Evolutionary conservation across 208 protist species (phyloP), one percentile per base, ranked within the genome.

Genomic region (Sergeia podlipaevii): DNA sequence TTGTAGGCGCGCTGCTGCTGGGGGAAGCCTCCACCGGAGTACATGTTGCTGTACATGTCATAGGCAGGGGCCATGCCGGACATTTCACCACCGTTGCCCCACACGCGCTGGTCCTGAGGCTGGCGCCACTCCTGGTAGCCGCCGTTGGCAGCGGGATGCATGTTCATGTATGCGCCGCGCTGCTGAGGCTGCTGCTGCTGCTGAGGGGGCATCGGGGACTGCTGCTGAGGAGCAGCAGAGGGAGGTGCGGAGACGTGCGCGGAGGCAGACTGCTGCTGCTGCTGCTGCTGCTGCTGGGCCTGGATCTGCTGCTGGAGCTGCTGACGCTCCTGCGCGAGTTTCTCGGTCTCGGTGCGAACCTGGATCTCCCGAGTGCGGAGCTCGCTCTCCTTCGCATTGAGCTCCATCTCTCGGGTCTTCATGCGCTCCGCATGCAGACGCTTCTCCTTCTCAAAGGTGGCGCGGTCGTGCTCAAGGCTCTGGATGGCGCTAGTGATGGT

Each of bases 381-480:
- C 21, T 57, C 56, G 2, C 54, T 53, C 64, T 74, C 62, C 45
- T 69, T 72, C 29, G 70, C 60, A 37, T 67, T 65, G 29, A 85
- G 36, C 45, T 89, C 72, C 49, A 65, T 50, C 27, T 82, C 74
- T 21, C 65, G 70, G 53, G 46, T 55, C 43, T 86, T 74, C 43
- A 72, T 33, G 32, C 39, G 64, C 23, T 81, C 72, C 60, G 88
- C 77, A 56, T 58, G 52, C 17, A 48, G 55, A 45, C 61, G 77
- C 18, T 61, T 56, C 51, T 70, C 32, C 55, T 70, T 54, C 43
- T 85, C 72, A 29, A 91, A 65, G 24, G 65, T 47, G 7, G 38
- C 39, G 43, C 77, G 76, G 34, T 74, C 70, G 45, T 72, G 68
- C 45, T 70, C 44, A 4, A 89, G 59, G 5, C 18, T 58, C 54